Conservation (phyloP, 176 grass and related monocot species). For the Bonia amplexicaulis region DNA sequence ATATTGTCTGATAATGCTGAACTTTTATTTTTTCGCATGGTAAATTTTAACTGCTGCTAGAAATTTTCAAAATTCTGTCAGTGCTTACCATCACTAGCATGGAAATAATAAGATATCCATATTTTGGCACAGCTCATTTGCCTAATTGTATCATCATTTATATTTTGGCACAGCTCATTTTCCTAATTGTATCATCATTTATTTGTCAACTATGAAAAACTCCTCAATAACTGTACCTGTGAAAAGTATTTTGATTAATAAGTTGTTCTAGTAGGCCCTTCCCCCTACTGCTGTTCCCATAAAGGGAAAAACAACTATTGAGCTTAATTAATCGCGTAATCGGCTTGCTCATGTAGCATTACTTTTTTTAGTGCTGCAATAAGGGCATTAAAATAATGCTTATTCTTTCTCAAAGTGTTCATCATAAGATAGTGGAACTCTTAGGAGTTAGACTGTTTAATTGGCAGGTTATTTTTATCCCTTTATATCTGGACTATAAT, state of each 20-base stretch:
- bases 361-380: background rate
- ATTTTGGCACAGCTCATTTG: background rate
- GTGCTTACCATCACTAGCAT: background rate
- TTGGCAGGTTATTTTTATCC: too few relatives aligned
- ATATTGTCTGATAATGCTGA: background rate
- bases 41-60: too few relatives aligned
- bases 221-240: background rate
- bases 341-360: background rate
- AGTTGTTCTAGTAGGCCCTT: background rate
- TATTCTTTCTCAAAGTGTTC: background rate
- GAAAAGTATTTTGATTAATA: background rate
- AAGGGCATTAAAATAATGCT: background rate
- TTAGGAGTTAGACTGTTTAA: background rate
- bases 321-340: background rate
- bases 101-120: background rate
- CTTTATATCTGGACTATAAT: background rate
- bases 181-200: background rate
- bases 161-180: background rate
- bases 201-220: background rate
- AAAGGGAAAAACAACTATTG: background rate
- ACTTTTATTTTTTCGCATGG: background rate
- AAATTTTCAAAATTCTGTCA: background rate
- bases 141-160: background rate
- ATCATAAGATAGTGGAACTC: background rate
- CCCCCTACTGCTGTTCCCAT: background rate